These are phyloP conservation scores for Dalbergia oliveri DNA, from an alignment of 306 rosid genomes.

Conservation along the genomic window DNA sequence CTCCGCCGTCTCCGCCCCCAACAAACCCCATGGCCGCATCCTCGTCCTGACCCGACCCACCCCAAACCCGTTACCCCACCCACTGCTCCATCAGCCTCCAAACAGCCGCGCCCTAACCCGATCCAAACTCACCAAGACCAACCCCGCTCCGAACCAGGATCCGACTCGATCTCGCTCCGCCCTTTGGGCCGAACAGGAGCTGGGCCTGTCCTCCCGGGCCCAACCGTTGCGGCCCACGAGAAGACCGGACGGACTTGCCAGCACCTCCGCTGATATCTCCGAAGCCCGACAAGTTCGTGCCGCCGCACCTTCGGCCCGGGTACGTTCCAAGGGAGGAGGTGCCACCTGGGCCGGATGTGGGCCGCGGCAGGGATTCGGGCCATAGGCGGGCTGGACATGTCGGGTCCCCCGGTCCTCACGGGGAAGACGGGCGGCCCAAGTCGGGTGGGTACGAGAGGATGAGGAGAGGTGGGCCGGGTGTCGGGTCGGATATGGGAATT, in stretches of 20 bases:
- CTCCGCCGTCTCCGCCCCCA: constrained; percentile 69
- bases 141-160: constrained; percentile 44
- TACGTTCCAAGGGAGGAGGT: constrained; percentile 62
- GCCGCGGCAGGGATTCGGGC: constrained; percentile 42
- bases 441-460: constrained; percentile 71
- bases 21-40: constrained; percentile 82
- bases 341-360: constrained; percentile 51
- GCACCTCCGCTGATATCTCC: constrained; percentile 38
- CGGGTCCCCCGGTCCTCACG: constrained; percentile 48
- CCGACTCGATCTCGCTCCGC: constrained; percentile 78
- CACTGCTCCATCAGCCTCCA: neutral
- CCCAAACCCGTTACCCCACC: constrained; percentile 55
- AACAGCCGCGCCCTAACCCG: constrained; percentile 36
- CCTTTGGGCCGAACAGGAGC: constrained; percentile 71
- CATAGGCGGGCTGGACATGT: constrained; percentile 46
- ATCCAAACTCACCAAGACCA: constrained; percentile 48
- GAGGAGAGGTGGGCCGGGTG: constrained; percentile 43
- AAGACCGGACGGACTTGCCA: constrained; percentile 54
- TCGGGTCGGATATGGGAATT: constrained; percentile 50
- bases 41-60: constrained; percentile 77
- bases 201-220: constrained; percentile 39
- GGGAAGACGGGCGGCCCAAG: constrained; percentile 68
- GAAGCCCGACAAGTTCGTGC: constrained; percentile 73
- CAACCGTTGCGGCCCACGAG: constrained; percentile 42
- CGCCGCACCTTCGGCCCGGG: constrained; percentile 90